Evolutionary conservation across 495 filamentous ascomycete genomes (phyloP).

Genomic region (Parmelia sp.): DNA sequence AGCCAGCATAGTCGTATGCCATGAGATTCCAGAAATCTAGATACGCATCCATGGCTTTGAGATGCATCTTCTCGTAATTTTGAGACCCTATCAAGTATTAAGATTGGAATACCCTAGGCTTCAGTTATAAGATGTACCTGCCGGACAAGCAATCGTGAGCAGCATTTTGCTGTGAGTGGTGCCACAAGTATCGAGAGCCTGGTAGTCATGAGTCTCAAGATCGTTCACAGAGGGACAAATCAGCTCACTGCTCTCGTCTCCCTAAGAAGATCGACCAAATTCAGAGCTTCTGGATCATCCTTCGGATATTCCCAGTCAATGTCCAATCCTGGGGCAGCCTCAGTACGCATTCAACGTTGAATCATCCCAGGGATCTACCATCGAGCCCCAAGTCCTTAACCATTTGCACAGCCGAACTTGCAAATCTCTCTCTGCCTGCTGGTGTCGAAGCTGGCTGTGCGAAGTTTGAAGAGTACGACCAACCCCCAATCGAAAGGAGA

Average conservation of each 20-base stretch:
- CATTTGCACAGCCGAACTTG: constrained; percentile 23
- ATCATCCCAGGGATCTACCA: neutral
- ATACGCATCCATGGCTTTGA: constrained; percentile 62
- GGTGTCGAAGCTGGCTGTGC: constrained; percentile 50
- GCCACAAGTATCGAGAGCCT: constrained; percentile 57
- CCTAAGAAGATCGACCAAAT: constrained; percentile 65
- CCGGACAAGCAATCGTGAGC: constrained; percentile 68
- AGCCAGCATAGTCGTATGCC: constrained; percentile 69
- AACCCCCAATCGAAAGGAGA: constrained; percentile 89
- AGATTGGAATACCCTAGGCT: neutral
- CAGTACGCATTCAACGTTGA: neutral
- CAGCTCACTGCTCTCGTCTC: constrained; percentile 49
- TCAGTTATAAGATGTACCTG: constrained; percentile 27
- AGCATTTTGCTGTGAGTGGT: constrained; percentile 52
- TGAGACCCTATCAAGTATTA: constrained; percentile 42
- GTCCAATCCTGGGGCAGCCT: constrained; percentile 42
- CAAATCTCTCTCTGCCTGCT: constrained; percentile 23
- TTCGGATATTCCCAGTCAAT: constrained; percentile 56
- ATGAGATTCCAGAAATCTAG: constrained; percentile 80
- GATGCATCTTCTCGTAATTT: constrained; percentile 63
- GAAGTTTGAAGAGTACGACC: constrained; percentile 92
- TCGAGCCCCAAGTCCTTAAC: constrained; percentile 16
- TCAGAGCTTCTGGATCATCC: constrained; percentile 52
- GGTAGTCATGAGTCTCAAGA: constrained; percentile 7
- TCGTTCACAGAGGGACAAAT: neutral